Conservation (phyloP, 352 stramenopile species). For the Thalassiosira livingstoniorum region DNA sequence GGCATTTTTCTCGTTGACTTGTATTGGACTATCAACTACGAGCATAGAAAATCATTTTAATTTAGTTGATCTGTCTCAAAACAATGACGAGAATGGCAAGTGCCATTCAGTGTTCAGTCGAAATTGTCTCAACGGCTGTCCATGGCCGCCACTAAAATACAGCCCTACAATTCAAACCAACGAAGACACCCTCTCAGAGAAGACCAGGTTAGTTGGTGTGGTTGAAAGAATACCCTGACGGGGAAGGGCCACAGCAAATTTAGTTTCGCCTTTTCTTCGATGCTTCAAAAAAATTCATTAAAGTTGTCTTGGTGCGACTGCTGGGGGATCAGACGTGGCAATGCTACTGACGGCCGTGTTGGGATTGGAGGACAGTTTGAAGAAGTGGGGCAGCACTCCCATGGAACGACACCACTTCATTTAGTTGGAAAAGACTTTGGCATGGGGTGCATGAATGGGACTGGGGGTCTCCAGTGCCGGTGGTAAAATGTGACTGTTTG, state of each 20-base stretch:
- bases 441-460: constrained; percentile 90
- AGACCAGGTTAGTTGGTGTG: too few relatives aligned
- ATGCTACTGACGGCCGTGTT: constrained; percentile 34
- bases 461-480: constrained; percentile 81
- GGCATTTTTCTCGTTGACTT: too few relatives aligned
- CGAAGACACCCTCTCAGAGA: constrained; percentile 87
- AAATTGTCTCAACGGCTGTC: constrained; percentile 87
- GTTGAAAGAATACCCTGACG: too few relatives aligned
- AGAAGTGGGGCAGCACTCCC: constrained; percentile 89
- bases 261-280: too few relatives aligned
- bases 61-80: too few relatives aligned
- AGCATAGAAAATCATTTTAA: too few relatives aligned
- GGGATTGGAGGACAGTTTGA: constrained; percentile 70
- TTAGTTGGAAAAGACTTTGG: constrained; percentile 92
- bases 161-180: constrained; percentile 39
- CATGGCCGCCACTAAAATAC: constrained; percentile 87
- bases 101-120: too few relatives aligned
- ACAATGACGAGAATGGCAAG: too few relatives aligned
- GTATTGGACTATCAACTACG: too few relatives aligned
- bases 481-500: constrained; percentile 84
- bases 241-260: too few relatives aligned
- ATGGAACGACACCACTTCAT: constrained; percentile 95
- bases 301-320: constrained; percentile 80
- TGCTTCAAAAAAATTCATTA: constrained; percentile 97
- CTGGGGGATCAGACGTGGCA: constrained; percentile 78